Evolutionary conservation across 495 filamentous ascomycete species (phyloP).

Genomic region (Copromyces sp.): DNA sequence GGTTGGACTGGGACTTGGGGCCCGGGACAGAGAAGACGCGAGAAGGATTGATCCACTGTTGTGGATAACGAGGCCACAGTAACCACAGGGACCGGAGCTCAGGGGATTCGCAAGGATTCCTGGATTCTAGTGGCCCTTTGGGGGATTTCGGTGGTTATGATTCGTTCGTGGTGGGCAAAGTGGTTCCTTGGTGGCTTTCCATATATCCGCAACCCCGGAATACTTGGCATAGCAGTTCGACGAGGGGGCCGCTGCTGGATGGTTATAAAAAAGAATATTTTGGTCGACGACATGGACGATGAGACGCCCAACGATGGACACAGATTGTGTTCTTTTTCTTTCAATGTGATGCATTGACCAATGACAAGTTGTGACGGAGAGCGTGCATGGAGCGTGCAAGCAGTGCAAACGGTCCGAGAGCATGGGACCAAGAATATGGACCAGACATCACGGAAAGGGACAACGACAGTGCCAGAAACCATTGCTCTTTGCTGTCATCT

Average conservation of each 20-base stretch:
- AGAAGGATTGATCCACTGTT: background rate
- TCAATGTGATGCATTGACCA: background rate
- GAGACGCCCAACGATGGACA: background rate
- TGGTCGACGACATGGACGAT: background rate
- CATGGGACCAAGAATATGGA: background rate
- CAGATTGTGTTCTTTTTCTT: background rate
- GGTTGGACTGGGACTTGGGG: background rate
- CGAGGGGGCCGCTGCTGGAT: background rate
- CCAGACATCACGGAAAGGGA: background rate
- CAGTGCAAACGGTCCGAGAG: background rate
- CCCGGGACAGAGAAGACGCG: background rate
- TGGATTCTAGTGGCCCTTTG: background rate
- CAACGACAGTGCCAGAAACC: background rate
- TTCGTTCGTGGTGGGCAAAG: background rate
- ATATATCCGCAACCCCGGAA: background rate
- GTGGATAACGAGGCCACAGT: background rate
- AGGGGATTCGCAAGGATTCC: background rate
- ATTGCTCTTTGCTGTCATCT: background rate
- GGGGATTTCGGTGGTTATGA: background rate
- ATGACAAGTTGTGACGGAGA: background rate
- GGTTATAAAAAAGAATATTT: background rate
- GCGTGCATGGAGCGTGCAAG: background rate
- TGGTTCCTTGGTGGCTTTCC: background rate
- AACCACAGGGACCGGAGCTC: background rate
- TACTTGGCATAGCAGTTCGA: background rate